A percentile compares a stretch with the other conserved stretches of the same genome.
Evolutionary conservation across 257 asterid species (phyloP).

Genomic region (Solanum arcanum): DNA sequence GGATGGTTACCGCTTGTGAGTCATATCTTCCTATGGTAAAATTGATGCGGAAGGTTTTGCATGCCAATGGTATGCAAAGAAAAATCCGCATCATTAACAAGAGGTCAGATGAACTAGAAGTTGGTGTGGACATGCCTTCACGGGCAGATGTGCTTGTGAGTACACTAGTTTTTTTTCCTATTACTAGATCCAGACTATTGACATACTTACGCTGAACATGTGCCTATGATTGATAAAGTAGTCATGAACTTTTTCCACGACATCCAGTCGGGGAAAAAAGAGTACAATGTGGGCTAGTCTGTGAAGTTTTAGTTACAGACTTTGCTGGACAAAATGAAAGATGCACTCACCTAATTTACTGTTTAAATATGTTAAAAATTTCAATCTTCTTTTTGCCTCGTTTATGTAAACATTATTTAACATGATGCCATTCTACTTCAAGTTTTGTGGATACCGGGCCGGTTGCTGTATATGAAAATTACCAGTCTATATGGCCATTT

Average conservation of each 20-base stretch:
- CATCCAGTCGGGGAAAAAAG: background rate
- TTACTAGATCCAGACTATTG: background rate
- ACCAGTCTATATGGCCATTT: background rate
- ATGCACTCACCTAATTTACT: background rate
- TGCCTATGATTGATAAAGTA: background rate
- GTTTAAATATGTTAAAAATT: background rate
- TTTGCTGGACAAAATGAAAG: background rate
- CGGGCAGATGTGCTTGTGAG: slow-evolving; percentile 92
- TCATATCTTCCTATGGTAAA: slow-evolving; percentile 96
- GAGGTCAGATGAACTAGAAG: slow-evolving; percentile 87
- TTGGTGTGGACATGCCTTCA: slow-evolving; percentile 62
- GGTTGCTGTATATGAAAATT: background rate
- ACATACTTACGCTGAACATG: background rate
- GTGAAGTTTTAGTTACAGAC: background rate
- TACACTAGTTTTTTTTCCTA: background rate
- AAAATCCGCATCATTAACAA: slow-evolving; percentile 55
- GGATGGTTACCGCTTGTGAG: slow-evolving; percentile 83
- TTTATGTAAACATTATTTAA: background rate
- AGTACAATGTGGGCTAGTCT: background rate
- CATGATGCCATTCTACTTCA: background rate
- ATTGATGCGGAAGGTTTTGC: slow-evolving; percentile 66
- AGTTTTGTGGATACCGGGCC: background rate
- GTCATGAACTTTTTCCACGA: background rate
- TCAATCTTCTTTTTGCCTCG: background rate
- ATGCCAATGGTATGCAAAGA: slow-evolving; percentile 54